Evolutionary conservation across 177 flowering plant species (phyloP).

Genomic region (Vitis hybrid): DNA sequence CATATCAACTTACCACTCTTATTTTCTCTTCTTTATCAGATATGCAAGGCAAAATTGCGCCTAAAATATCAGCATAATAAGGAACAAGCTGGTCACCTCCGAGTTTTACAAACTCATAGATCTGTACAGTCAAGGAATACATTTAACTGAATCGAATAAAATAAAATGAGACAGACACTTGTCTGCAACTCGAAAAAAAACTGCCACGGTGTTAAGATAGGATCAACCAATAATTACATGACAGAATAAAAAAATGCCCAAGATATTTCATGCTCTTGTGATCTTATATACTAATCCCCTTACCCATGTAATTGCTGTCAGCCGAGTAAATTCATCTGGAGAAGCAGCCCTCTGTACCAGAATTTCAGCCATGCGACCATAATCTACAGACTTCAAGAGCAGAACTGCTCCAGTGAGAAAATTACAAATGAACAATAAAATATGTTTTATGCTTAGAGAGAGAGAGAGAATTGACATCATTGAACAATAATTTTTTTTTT

Average conservation of each 20-base stretch:
- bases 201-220: no score
- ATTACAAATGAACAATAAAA: constrained; percentile 29
- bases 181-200: not conserved
- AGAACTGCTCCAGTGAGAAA: constrained; percentile 66
- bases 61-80: constrained; percentile 86
- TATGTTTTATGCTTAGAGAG: constrained; percentile 1
- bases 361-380: constrained; percentile 99
- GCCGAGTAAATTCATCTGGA: constrained; percentile 86
- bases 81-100: constrained; percentile 98
- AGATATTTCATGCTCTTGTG: not conserved
- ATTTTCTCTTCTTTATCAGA: constrained; percentile 97
- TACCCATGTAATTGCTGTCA: constrained; percentile 97
- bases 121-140: constrained; percentile 47
- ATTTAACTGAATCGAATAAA: not conserved
- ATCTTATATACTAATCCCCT: constrained; percentile 12
- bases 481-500: no score
- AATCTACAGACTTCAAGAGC: constrained; percentile 98
- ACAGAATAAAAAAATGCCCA: not conserved
- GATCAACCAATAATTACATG: not conserved
- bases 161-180: not conserved
- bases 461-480: not conserved
- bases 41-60: constrained; percentile 94
- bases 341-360: constrained; percentile 93
- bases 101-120: constrained; percentile 96
- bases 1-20: constrained; percentile 65